Percentiles rank a stretch among this genome's conserved stretches.
Evolutionary conservation across 306 rosid genomes (phyloP).

Genomic region (Gillenia trifoliata): DNA sequence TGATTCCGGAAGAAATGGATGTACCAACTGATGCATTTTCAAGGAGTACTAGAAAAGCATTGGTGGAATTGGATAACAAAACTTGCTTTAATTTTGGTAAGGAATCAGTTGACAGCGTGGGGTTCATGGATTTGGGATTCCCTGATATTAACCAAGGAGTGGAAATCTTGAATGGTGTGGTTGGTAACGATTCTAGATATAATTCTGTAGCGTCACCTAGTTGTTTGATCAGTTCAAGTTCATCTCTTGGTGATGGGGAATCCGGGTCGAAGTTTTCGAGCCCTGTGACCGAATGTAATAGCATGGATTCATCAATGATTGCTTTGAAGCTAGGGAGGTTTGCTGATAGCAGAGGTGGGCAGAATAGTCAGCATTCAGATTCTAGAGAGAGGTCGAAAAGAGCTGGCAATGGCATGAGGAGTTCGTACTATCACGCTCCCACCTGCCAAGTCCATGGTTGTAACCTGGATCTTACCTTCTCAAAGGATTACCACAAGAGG

Average conservation of each 20-base stretch:
- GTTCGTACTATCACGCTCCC: slow-evolving; percentile 37
- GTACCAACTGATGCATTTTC: slow-evolving; percentile 49
- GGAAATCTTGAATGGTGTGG: slow-evolving; percentile 41
- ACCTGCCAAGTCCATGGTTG: slow-evolving; percentile 80
- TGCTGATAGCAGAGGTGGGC: slow-evolving; percentile 35
- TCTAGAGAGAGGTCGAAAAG: slow-evolving; percentile 36
- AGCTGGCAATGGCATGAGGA: slow-evolving; percentile 41
- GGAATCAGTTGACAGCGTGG: slow-evolving; percentile 44
- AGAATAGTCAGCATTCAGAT: slow-evolving; percentile 16
- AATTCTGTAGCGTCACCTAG: slow-evolving; percentile 43
- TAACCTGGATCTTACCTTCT: slow-evolving; percentile 62
- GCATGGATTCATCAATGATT: slow-evolving; percentile 46
- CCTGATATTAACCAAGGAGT: slow-evolving; percentile 38
- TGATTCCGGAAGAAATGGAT: slow-evolving; percentile 60
- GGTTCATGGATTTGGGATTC: slow-evolving; percentile 50
- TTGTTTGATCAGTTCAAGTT: slow-evolving; percentile 44
- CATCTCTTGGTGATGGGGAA: slow-evolving; percentile 49
- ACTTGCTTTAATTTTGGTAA: slow-evolving; percentile 35
- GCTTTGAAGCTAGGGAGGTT: slow-evolving; percentile 67
- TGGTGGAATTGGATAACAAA: slow-evolving; percentile 53
- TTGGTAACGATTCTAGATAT: slow-evolving; percentile 36
- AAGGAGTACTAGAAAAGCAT: slow-evolving; percentile 35
- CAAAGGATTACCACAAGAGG: slow-evolving; percentile 78
- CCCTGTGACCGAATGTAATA: slow-evolving; percentile 32
- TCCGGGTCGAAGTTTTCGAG: slow-evolving; percentile 42